Conservation (phyloP, 1,284 basidiomycete genomes). For the Inonotus hispidus region DNA sequence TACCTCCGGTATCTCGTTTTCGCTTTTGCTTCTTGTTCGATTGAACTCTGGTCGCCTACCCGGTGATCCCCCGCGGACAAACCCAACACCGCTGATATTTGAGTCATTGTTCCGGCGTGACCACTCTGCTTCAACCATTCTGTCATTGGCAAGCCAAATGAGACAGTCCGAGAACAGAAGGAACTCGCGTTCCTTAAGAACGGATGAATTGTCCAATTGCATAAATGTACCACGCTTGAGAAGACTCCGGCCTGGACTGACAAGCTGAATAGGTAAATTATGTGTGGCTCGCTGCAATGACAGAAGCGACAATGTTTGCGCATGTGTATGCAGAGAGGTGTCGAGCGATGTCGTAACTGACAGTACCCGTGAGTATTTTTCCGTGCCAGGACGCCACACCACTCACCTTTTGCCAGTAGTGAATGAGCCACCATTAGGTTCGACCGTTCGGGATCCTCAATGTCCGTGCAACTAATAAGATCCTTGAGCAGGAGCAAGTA, state of each 20-base stretch:
- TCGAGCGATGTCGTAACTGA: conserved; percentile 76
- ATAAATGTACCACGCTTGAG: conserved; percentile 61
- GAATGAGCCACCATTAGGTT: conserved; percentile 54
- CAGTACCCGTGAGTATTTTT: background rate
- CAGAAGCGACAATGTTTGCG: conserved; percentile 66
- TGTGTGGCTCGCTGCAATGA: conserved; percentile 71
- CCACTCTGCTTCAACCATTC: conserved; percentile 25
- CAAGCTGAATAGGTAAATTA: conserved; percentile 70
- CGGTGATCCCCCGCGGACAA: conserved; percentile 14
- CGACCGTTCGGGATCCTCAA: conserved; percentile 57
- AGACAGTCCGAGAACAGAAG: conserved; percentile 79
- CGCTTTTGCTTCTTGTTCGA: conserved; percentile 54
- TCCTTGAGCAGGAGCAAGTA: conserved; percentile 81
- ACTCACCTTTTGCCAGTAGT: conserved; percentile 69
- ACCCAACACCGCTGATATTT: conserved; percentile 8
- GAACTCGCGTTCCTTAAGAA: conserved; percentile 60
- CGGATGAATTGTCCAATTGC: conserved; percentile 46
- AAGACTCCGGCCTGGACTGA: conserved; percentile 73
- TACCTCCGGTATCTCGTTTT: conserved; percentile 42
- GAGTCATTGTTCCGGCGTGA: conserved; percentile 19
- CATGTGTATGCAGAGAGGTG: conserved; percentile 69
- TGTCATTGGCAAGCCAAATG: conserved; percentile 57
- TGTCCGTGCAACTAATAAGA: conserved; percentile 59
- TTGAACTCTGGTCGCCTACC: conserved; percentile 33
- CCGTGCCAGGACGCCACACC: background rate